phyloP scores from a whole-genome alignment of 139 green algal species.

The Chlorella sorokiniana region DNA sequence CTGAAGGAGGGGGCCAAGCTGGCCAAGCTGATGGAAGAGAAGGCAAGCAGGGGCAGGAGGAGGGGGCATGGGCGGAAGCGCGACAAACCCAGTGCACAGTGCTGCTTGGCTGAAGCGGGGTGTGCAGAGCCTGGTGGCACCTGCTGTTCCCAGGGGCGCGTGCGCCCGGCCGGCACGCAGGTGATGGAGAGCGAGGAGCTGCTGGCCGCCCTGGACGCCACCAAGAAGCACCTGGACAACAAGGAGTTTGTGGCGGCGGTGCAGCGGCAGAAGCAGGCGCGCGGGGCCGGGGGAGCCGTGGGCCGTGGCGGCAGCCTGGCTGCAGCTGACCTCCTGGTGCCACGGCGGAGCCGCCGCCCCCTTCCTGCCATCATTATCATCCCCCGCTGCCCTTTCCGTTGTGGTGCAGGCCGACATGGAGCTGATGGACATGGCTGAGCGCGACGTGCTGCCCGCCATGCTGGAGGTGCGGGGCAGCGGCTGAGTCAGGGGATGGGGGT shows the following conservation, averaged over 20 bases:
- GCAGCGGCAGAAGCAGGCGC: constrained; percentile 26
- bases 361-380: too few species aligned
- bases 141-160: not conserved
- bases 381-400: too few species aligned
- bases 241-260: constrained; percentile 33
- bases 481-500: not conserved
- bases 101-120: not conserved
- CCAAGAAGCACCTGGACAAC: constrained; percentile 47
- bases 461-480: not conserved
- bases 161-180: not conserved
- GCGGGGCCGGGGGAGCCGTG: not conserved
- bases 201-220: constrained; percentile 12
- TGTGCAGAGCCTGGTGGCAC: too few species aligned
- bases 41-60: not conserved
- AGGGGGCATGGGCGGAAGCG: not conserved
- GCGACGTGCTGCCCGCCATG: not conserved
- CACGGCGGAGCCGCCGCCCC: too few species aligned
- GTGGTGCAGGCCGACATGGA: not conserved
- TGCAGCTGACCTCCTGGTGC: too few species aligned
- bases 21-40: constrained; percentile 30
- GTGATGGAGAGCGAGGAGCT: constrained; percentile 4
- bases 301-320: not conserved
- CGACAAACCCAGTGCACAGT: not conserved
- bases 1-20: constrained; percentile 85
- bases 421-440: constrained; percentile 23